These are phyloP conservation scores for Erysimum cheiranthoides DNA, from an alignment of 345 rosid species.

Conservation along the genomic window DNA sequence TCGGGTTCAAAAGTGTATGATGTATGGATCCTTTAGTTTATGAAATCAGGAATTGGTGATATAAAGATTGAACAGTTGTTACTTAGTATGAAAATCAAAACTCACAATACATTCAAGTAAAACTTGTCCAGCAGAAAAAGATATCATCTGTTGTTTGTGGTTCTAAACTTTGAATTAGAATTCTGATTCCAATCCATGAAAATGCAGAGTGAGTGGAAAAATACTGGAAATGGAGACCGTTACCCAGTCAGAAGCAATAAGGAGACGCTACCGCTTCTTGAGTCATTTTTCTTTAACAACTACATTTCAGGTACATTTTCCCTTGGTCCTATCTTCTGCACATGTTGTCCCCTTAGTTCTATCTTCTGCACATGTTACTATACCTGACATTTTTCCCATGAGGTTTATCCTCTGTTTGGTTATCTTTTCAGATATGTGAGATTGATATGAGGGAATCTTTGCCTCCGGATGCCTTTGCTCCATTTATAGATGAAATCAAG, in stretches of 20 bases:
- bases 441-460: constrained; percentile 73
- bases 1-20: background rate
- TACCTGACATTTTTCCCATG: background rate
- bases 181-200: constrained; percentile 24
- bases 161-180: background rate
- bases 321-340: background rate
- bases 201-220: constrained; percentile 75
- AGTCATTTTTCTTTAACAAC: constrained; percentile 95
- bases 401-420: constrained; percentile 22
- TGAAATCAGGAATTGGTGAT: constrained; percentile 8
- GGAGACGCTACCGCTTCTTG: constrained; percentile 86
- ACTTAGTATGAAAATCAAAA: constrained; percentile 7
- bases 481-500: constrained; percentile 86
- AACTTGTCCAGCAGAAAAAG: background rate
- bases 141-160: constrained; percentile 17
- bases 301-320: constrained; percentile 67
- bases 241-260: constrained; percentile 81
- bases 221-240: constrained; percentile 85
- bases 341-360: background rate
- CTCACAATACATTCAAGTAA: background rate
- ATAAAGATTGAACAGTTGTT: background rate
- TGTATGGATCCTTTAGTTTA: background rate
- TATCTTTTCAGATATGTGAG: constrained; percentile 79
- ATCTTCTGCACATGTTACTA: background rate
- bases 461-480: constrained; percentile 70